Conservation (phyloP, 179 eudicot species). For the Spinacia oleracea region DNA sequence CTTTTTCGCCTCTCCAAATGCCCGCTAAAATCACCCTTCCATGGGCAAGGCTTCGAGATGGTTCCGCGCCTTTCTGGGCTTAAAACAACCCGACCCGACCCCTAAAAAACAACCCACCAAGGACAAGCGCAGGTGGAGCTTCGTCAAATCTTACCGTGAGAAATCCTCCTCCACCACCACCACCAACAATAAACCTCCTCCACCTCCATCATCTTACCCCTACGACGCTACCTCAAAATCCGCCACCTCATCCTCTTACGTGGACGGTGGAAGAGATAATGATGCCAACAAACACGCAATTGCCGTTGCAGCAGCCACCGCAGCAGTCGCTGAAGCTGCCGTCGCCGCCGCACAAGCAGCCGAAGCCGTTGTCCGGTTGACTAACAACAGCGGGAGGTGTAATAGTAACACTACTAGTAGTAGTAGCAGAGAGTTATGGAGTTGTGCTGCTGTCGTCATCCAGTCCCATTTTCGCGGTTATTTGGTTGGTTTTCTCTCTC, state of each 20-base stretch:
- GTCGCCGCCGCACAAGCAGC: slow-evolving; percentile 76
- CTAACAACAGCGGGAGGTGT: slow-evolving; percentile 31
- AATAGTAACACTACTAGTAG: background rate
- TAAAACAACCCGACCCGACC: slow-evolving; percentile 32
- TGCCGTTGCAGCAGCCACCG: slow-evolving; percentile 63
- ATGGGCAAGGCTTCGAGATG: slow-evolving; percentile 54
- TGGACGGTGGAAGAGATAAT: slow-evolving; percentile 7
- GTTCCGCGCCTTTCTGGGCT: slow-evolving; percentile 45
- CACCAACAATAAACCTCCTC: background rate
- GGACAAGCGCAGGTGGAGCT: slow-evolving; percentile 50
- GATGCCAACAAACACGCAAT: slow-evolving; percentile 59
- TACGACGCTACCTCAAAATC: slow-evolving; percentile 19
- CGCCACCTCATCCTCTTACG: background rate
- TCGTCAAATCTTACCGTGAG: slow-evolving; percentile 44
- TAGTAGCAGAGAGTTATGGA: background rate
- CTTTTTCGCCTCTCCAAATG: slow-evolving; percentile 23
- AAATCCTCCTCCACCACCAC: slow-evolving; percentile 9
- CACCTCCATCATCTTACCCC: slow-evolving; percentile 3
- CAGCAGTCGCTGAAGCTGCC: slow-evolving; percentile 74
- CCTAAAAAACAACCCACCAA: slow-evolving; percentile 3
- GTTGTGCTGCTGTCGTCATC: slow-evolving; percentile 5
- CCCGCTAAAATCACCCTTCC: slow-evolving; percentile 10
- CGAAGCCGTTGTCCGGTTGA: slow-evolving; percentile 55
- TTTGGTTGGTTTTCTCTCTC: background rate
- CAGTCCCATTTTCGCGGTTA: slow-evolving; percentile 20